phyloP scores from a whole-genome alignment of 805 yeast genomes.

The Lachancea dasiensis region DNA sequence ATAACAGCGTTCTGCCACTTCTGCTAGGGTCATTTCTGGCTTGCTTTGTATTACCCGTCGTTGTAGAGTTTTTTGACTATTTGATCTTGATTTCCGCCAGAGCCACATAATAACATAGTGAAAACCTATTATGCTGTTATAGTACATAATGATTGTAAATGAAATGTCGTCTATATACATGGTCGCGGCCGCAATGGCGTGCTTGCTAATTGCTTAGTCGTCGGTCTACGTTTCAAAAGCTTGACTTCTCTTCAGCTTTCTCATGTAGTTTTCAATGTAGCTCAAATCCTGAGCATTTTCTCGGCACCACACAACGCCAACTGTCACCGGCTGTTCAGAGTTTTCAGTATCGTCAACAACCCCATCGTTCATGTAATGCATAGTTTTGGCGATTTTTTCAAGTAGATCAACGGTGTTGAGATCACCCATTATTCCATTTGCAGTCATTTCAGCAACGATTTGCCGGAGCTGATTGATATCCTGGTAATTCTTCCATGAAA shows the following conservation, averaged over 20 bases:
- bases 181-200: not conserved
- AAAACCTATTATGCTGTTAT: too few relatives aligned
- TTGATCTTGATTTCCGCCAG: not conserved
- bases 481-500: constrained; percentile 28
- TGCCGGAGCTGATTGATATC: constrained; percentile 20
- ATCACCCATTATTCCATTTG: constrained; percentile 31
- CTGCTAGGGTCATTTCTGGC: constrained; percentile 11
- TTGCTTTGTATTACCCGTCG: not conserved
- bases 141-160: constrained; percentile 6
- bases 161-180: constrained; percentile 1
- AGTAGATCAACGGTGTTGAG: constrained; percentile 25
- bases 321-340: not conserved
- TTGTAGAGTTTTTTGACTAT: not conserved
- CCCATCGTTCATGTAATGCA: constrained; percentile 22
- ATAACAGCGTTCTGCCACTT: constrained; percentile 23
- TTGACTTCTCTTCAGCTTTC: constrained; percentile 18
- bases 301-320: constrained; percentile 25
- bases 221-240: constrained; percentile 3
- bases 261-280: constrained; percentile 21
- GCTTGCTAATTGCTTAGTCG: not conserved
- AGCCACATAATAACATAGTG: not conserved
- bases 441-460: constrained; percentile 27
- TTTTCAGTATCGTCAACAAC: constrained; percentile 14
- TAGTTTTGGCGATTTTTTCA: constrained; percentile 14
- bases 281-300: constrained; percentile 19